phyloP scores from a whole-genome alignment of 305 asterid species.

The Solanum aculeatissimum region DNA sequence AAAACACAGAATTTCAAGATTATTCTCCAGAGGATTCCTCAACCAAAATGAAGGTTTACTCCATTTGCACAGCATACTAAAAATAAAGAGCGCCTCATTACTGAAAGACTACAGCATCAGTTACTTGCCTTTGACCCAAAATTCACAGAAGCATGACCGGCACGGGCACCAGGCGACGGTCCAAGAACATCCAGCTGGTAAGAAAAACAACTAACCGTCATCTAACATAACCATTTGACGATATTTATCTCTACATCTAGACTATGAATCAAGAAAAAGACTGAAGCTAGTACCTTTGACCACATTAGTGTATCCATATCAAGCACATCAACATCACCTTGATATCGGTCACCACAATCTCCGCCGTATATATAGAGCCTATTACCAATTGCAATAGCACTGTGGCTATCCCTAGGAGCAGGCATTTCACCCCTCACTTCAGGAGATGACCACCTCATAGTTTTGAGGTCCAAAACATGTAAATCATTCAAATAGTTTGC shows the following conservation, averaged over 20 bases:
- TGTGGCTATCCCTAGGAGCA: constrained; percentile 81
- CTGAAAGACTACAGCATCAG: neutral
- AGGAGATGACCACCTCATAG: constrained; percentile 76
- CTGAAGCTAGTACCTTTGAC: constrained; percentile 49
- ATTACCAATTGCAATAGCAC: constrained; percentile 54
- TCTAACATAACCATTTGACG: neutral
- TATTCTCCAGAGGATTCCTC: neutral
- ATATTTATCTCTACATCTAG: neutral
- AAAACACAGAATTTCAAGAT: neutral
- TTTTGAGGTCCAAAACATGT: constrained; percentile 64
- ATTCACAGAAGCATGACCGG: constrained; percentile 81
- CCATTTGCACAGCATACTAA: neutral
- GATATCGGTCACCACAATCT: constrained; percentile 90
- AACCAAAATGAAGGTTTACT: neutral
- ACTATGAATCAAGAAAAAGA: neutral
- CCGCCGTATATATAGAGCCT: constrained; percentile 70
- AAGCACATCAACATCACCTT: constrained; percentile 59
- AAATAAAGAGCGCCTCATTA: neutral
- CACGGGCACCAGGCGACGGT: constrained; percentile 63
- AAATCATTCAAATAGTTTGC: constrained; percentile 67
- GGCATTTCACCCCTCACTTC: constrained; percentile 46
- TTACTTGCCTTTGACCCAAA: constrained; percentile 73
- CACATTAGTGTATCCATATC: constrained; percentile 57
- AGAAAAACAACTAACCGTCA: neutral
- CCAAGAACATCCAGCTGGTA: constrained; percentile 47